These are phyloP conservation scores for Tagetes patula DNA, from an alignment of 129 eudicot species.

Conservation along the genomic window DNA sequence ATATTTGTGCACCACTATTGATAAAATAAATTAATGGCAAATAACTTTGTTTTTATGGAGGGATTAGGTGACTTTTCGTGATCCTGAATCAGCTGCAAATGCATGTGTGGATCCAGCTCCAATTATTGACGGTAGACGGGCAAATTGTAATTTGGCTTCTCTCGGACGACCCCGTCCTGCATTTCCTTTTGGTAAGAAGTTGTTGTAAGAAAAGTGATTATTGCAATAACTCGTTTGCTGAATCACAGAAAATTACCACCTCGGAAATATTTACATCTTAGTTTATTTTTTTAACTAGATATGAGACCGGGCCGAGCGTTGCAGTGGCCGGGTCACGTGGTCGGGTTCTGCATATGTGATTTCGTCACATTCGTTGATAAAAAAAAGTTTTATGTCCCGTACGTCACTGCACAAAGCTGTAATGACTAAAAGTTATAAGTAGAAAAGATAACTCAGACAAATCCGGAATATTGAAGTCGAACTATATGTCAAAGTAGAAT, in stretches of 20 bases:
- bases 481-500: no score
- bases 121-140: constrained; percentile 84
- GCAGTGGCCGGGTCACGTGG: no score
- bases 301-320: no score
- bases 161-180: constrained; percentile 85
- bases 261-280: background rate
- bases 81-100: constrained; percentile 78
- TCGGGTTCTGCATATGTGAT: no score
- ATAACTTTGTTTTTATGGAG: constrained; percentile 55
- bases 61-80: constrained; percentile 96
- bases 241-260: background rate
- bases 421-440: no score
- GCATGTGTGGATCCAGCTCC: constrained; percentile 90
- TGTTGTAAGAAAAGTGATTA: constrained; percentile 10
- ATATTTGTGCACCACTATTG: background rate
- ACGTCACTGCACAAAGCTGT: no score
- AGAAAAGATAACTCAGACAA: no score
- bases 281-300: background rate
- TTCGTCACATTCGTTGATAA: no score
- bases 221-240: background rate
- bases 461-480: no score
- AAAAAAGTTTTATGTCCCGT: no score
- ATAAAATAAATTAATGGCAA: background rate
- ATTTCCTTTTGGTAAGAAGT: constrained; percentile 53
- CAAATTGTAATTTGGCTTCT: constrained; percentile 93